phyloP scores from a whole-genome alignment of 805 yeast genomes.

The Candida vartiovaarae region DNA sequence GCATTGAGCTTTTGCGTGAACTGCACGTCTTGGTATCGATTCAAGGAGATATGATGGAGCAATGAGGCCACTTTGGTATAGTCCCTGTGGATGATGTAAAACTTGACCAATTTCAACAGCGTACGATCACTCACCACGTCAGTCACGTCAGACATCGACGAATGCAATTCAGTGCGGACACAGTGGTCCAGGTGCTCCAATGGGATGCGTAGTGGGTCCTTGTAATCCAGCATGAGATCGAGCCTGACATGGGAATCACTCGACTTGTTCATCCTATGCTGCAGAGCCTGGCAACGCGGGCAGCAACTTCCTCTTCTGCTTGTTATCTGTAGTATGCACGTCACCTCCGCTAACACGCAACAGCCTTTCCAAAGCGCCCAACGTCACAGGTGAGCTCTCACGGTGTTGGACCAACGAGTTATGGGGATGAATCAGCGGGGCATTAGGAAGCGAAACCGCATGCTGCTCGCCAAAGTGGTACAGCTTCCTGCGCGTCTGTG shows the following conservation, averaged over 20 bases:
- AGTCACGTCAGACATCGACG: background rate
- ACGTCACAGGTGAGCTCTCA: background rate
- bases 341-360: background rate
- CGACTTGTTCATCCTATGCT: background rate
- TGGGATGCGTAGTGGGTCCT: constrained; percentile 8
- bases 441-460: background rate
- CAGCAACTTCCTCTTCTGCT: background rate
- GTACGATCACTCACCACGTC: constrained; percentile 9
- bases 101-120: constrained; percentile 6
- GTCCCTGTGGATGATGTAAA: constrained; percentile 6
- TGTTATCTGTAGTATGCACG: no score
- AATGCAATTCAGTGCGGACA: constrained; percentile 6
- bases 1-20: constrained; percentile 5
- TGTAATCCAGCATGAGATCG: constrained; percentile 6
- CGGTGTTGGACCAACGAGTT: background rate
- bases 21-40: constrained; percentile 2
- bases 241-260: constrained; percentile 14
- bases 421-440: constrained; percentile 3
- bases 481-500: constrained; percentile 8
- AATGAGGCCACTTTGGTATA: constrained; percentile 9
- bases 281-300: background rate
- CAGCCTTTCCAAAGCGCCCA: background rate
- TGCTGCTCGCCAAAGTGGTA: constrained; percentile 8
- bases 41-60: constrained; percentile 3
- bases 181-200: background rate